Evolutionary conservation across 768 basidiomycete genomes (phyloP), one percentile per base, ranked within the genome.

Genomic region (Termitomyces eurrhizus): DNA sequence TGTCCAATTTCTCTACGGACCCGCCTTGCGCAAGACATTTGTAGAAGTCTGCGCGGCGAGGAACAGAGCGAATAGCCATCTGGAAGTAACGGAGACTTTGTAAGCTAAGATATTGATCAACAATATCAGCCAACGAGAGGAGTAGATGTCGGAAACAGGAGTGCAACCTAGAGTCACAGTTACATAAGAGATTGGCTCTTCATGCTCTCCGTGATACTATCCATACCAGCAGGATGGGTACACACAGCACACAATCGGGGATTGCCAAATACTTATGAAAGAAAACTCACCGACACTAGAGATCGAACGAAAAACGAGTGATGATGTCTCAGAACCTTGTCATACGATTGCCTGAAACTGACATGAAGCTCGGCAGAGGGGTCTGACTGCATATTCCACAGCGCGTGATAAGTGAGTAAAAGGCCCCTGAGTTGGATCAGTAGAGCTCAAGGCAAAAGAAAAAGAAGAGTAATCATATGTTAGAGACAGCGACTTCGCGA

Each of bases 261-360:
- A 58, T 41, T 62, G 45, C 57, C 42, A 18, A 18, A 32, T 52
- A 18, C 1, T 32, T 14, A 50, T 2, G 41, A 46, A 48, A 44
- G 14, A 24, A 16, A 18, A 71, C 86, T 65, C 57, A 89, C 88
- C 32, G 78, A 75, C 33, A 88, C 84, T 59, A 89, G 72, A 24
- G 86, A 83, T 26, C 88, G 85, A 61, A 90, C 78, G 64, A 90
- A 35, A 69, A 88, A 88, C 0, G 82, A 77, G 68, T 89, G 87
- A 70, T 90, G 87, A 61, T 84, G 86, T 55, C 72, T 75, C 53
- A 92, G 77, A 18, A 89, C 83, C 56, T 79, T 77, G 62, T 92
- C 88, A 69, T 89, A 92, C 3, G 90, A 80, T 45, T 82, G 77
- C 70, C 80, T 83, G 77, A 92, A 91, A 71, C 89, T 90, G 60